Evolutionary conservation across 2,329 filamentous ascomycete genomes (phyloP).

Genomic region (Stachybotrys chlorohalonatus): DNA sequence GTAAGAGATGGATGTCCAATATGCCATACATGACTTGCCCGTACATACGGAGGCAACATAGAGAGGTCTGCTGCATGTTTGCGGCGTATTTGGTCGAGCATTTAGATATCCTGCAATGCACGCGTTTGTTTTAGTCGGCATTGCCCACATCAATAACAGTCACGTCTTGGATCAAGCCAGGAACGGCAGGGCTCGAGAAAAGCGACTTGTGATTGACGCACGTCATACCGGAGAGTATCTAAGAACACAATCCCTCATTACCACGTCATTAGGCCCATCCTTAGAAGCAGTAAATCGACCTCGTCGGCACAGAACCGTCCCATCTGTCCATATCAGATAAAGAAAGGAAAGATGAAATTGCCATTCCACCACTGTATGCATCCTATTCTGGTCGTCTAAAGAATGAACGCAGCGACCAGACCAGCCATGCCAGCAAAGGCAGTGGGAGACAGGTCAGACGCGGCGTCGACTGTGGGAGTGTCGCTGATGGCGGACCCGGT

Average conservation of each 20-base stretch:
- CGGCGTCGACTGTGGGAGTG: slow-evolving; percentile 16
- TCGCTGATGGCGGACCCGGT: slow-evolving; percentile 12
- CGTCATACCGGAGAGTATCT: background rate
- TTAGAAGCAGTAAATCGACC: background rate
- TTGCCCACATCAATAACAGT: too few relatives aligned
- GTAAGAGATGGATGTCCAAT: slow-evolving; percentile 57
- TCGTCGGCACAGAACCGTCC: background rate
- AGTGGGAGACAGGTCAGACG: slow-evolving; percentile 10
- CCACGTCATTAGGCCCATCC: background rate
- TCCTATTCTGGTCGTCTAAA: slow-evolving; percentile 8
- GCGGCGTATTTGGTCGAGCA: slow-evolving; percentile 2
- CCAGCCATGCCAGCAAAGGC: slow-evolving; percentile 14
- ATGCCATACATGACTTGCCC: slow-evolving; percentile 28
- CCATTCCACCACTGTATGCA: background rate
- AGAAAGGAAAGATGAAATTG: background rate
- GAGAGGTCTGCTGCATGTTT: background rate
- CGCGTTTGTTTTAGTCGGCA: background rate
- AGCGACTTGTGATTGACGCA: background rate
- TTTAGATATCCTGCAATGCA: slow-evolving; percentile 5
- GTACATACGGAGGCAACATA: background rate
- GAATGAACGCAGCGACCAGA: slow-evolving; percentile 14
- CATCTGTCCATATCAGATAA: background rate
- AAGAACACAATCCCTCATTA: background rate
- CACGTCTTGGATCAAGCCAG: too few relatives aligned
- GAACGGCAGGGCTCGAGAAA: background rate